Evolutionary conservation across 164 flowering plant genomes (phyloP), one percentile per base, ranked within the genome.

Genomic region (Litsea cubeba): DNA sequence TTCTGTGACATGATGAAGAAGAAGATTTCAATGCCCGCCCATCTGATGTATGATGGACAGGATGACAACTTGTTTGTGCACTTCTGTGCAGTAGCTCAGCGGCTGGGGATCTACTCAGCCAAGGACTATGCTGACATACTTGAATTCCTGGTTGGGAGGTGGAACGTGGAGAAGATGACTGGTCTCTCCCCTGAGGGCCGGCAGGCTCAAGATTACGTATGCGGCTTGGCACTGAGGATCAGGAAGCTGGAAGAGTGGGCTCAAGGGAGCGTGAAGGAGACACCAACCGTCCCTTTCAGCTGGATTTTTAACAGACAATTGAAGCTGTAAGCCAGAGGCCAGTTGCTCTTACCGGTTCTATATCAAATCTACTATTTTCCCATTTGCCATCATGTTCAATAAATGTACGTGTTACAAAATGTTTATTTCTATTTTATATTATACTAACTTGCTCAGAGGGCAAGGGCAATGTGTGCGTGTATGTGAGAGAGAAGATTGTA

Each of bases 161-260:
- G 95, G 95, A 82, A 87, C 65, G 84, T 90, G 62, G 88, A 80
- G 76, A 75, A 83, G 46, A 7, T 90, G n/a, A 84, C 85, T 0
- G 95, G 95, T 46, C 86, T 90, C 25, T 87, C 95, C 11, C 82
- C 75, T 0, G 90, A 90, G 72, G 95, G 92, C 24, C 79, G 76
- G 35, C 80, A 81, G 46, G 95, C 95, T 30, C 95, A 88, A 72
- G 95, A 90, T 11, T 90, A 82, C 69, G 83, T 90, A 0, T 89
- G 93, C 46, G 82, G 86, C n/a, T 80, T 87, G 79, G 82, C 85
- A 30, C 79, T 82, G n/a, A 83, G 88, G 74, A 80, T 87, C 70
- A 76, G 87, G 54, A 79, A 79, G 81, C 71, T 87, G 62, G 86
- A 83, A 76, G 90, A 84, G 80, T 81, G 88, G 66, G 83, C 86